Evolutionary conservation across 768 basidiomycete genomes (phyloP), one percentile per base, ranked within the genome.

Genomic region (Suillus plorans): DNA sequence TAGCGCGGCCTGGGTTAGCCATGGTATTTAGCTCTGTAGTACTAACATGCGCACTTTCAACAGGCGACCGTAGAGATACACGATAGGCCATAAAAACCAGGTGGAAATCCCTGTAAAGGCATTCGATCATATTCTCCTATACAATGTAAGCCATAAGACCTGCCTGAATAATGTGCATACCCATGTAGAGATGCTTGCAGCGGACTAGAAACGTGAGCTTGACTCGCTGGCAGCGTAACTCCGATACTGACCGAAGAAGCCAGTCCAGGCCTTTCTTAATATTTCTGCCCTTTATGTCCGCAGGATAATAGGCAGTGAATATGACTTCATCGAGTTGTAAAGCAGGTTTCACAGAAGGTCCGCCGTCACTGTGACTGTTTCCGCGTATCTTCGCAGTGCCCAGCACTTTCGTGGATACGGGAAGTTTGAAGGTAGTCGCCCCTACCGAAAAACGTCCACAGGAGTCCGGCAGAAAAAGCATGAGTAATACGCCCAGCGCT

Each of bases 241-340:
- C 50, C 5, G 22, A 41, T 39, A 74, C 82, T 39, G 58, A 87
- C 89, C 86, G 79, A 67, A 84, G 68, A 14, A 89, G 68, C 89
- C 89, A 90, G 63, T 80, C 67, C 37, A 88, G 67, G 3, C 86
- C 86, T 64, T 79, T 80, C 50, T 72, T 75, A 8, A 69, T 42
- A 66, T 72, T 56, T 64, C 68, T 36, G 2, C 31, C 59, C 7
- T 71, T 66, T 14, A 75, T 72, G 57, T 84, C 79, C 9, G 86
- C 82, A 36, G 90, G 89, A 70, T 91, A 91, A 71, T 83, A 90
- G 1, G 80, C 83, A 36, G 85, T 88, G 69, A 88, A 91, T 0
- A 82, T 82, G 37, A 89, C 81, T 72, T 91, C 87, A 45, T 88
- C 83, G 8, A 91, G 78, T 39, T 76, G 69, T 37, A 91, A 74